phyloP scores from a whole-genome alignment of 2,329 filamentous ascomycete species.

The Leptographium lundbergii region DNA sequence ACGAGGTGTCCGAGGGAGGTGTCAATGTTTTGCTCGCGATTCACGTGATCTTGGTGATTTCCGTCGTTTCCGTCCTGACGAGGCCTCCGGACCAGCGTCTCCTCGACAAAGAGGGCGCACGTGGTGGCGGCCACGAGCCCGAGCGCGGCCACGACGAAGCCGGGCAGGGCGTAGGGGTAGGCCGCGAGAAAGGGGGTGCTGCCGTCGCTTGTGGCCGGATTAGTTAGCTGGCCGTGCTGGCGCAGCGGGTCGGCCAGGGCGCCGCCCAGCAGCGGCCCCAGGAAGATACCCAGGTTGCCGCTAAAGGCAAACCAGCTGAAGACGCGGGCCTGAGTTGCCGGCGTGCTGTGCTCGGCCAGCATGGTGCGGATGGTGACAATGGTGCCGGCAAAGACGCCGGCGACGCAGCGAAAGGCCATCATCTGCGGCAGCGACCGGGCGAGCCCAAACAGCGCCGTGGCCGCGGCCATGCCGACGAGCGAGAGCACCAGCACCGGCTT shows the following conservation, averaged over 20 bases:
- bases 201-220: too few relatives aligned
- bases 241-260: slow-evolving; percentile 52
- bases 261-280: slow-evolving; percentile 60
- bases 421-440: slow-evolving; percentile 58
- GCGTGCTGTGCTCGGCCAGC: slow-evolving; percentile 60
- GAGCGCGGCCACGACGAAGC: slow-evolving; percentile 42
- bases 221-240: slow-evolving; percentile 48
- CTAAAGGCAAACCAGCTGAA: slow-evolving; percentile 70
- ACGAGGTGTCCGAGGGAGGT: slow-evolving; percentile 41
- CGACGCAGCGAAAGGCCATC: slow-evolving; percentile 57
- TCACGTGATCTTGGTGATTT: too few relatives aligned
- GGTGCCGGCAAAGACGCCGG: slow-evolving; percentile 62
- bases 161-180: slow-evolving; percentile 55
- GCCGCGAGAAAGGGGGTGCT: slow-evolving; percentile 42
- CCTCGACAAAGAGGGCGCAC: slow-evolving; percentile 45
- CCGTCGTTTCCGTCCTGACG: not conserved
- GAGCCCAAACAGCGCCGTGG: slow-evolving; percentile 55
- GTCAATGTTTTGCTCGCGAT: too few relatives aligned
- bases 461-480: slow-evolving; percentile 47
- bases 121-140: slow-evolving; percentile 39
- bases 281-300: slow-evolving; percentile 60
- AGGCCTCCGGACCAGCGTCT: slow-evolving; percentile 36
- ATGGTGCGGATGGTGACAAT: slow-evolving; percentile 66
- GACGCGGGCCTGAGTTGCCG: slow-evolving; percentile 55
- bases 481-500: slow-evolving; percentile 41